These are phyloP conservation scores for Verticillium dahliae DNA, from an alignment of 2,329 filamentous ascomycete genomes.

Conservation along the genomic window DNA sequence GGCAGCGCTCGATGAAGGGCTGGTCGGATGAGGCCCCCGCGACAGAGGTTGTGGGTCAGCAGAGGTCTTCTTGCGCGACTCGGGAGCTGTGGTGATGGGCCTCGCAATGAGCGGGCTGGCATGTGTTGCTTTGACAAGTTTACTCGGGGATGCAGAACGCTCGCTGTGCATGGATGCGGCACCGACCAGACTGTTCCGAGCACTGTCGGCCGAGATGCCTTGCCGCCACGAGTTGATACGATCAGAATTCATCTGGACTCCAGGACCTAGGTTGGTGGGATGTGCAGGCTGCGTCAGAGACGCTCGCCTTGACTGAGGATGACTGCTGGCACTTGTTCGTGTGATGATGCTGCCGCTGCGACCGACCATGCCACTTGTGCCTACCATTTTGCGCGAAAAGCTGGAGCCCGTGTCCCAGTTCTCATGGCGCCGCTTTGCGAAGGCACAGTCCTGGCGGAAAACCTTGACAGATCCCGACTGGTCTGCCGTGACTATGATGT, in stretches of 20 bases:
- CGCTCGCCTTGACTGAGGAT: slow-evolving; percentile 42
- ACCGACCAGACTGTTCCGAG: slow-evolving; percentile 27
- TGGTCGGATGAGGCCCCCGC: slow-evolving; percentile 20
- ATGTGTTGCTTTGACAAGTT: slow-evolving; percentile 13
- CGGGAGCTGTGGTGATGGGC: slow-evolving; percentile 34
- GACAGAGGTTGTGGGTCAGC: slow-evolving; percentile 18
- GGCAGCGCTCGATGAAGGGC: slow-evolving; percentile 29
- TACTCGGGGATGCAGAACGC: slow-evolving; percentile 49
- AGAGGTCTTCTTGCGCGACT: slow-evolving; percentile 39
- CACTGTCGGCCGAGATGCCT: slow-evolving; percentile 37
- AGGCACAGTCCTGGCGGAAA: slow-evolving; percentile 91
- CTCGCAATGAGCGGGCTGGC: slow-evolving; percentile 21
- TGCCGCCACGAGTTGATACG: slow-evolving; percentile 87
- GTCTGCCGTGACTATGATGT: slow-evolving; percentile 90
- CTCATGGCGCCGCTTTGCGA: slow-evolving; percentile 67
- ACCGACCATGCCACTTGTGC: slow-evolving; percentile 51
- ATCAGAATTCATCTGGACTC: slow-evolving; percentile 46
- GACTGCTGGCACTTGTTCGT: slow-evolving; percentile 41
- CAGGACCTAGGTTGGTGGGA: slow-evolving; percentile 13
- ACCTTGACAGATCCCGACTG: slow-evolving; percentile 86
- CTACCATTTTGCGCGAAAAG: slow-evolving; percentile 63
- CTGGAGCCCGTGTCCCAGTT: slow-evolving; percentile 72
- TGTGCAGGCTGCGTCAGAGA: slow-evolving; percentile 38
- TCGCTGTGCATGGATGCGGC: slow-evolving; percentile 38
- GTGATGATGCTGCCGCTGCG: slow-evolving; percentile 51